Conservation (phyloP, 495 filamentous ascomycete genomes). For the Neurospora sublineolata region DNA sequence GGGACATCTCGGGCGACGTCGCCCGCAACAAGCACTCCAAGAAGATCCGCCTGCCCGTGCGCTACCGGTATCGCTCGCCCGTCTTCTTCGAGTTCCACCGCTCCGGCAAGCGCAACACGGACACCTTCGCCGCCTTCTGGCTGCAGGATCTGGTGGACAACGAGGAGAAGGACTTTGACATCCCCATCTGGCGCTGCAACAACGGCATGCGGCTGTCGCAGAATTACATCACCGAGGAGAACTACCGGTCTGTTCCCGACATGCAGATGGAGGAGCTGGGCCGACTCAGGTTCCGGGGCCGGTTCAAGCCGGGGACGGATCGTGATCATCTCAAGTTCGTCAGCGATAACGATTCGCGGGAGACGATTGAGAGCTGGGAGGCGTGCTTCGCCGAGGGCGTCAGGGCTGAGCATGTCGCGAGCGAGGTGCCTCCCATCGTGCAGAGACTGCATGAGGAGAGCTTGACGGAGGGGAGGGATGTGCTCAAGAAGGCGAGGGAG, state of each 20-base stretch:
- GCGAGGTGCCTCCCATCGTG: slow-evolving; percentile 54
- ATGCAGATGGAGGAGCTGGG: slow-evolving; percentile 62
- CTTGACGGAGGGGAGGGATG: slow-evolving; percentile 63
- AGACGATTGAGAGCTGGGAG: slow-evolving; percentile 92
- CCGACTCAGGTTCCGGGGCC: slow-evolving; percentile 61
- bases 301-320: slow-evolving; percentile 85
- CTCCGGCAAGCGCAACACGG: slow-evolving; percentile 51
- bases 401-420: slow-evolving; percentile 50
- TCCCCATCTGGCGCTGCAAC: slow-evolving; percentile 79
- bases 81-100: slow-evolving; percentile 77
- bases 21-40: slow-evolving; percentile 29
- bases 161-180: slow-evolving; percentile 60
- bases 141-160: slow-evolving; percentile 73
- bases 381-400: slow-evolving; percentile 80
- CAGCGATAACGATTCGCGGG: slow-evolving; percentile 74
- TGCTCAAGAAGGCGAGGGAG: slow-evolving; percentile 56
- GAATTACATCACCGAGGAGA: slow-evolving; percentile 76
- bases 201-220: slow-evolving; percentile 64
- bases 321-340: slow-evolving; percentile 75
- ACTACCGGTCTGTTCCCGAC: slow-evolving; percentile 53
- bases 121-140: slow-evolving; percentile 74
- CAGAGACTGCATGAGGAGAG: slow-evolving; percentile 68
- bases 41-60: slow-evolving; percentile 68
- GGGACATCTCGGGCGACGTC: slow-evolving; percentile 49
- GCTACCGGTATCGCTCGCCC: slow-evolving; percentile 77